Evolutionary conservation across 768 basidiomycete species (phyloP).

Genomic region (Xanthoconium purpureum): DNA sequence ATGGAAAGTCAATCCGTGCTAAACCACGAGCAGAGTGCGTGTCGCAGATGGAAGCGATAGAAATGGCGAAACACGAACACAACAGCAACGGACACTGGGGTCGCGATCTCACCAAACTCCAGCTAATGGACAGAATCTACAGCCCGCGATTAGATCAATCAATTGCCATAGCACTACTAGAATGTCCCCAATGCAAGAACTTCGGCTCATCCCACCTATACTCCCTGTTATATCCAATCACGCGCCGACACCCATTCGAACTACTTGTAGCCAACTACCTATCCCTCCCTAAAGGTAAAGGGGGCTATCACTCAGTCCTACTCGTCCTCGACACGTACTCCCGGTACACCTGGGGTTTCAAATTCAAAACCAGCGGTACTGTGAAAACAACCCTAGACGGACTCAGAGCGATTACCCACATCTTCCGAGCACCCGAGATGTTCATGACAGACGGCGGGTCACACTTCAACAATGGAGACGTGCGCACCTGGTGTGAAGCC

Average conservation of each 20-base stretch:
- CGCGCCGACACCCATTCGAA: conserved; percentile 33
- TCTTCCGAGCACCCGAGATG: conserved; percentile 24
- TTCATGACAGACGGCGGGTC: conserved; percentile 39
- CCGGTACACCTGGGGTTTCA: conserved; percentile 31
- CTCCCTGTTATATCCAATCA: conserved; percentile 37
- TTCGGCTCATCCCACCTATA: conserved; percentile 19
- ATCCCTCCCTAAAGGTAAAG: conserved; percentile 32
- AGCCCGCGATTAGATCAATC: conserved; percentile 3
- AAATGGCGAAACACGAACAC: background rate
- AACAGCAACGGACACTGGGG: conserved; percentile 9
- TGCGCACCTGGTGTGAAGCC: conserved; percentile 25
- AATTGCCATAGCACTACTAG: conserved; percentile 7
- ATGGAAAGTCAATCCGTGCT: background rate
- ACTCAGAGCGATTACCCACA: conserved; percentile 21
- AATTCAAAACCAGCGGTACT: conserved; percentile 26
- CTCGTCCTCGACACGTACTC: conserved; percentile 29
- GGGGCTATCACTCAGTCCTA: conserved; percentile 28
- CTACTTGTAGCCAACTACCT: conserved; percentile 33
- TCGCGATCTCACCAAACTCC: background rate
- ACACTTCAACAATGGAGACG: conserved; percentile 37
- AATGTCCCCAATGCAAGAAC: conserved; percentile 26
- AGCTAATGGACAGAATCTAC: background rate
- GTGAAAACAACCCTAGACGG: conserved; percentile 24
- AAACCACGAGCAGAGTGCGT: background rate
- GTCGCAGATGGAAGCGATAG: background rate